phyloP scores from a whole-genome alignment of 306 rosid genomes.

The Medicago truncatula region MtrunA17r5.0-ANR NC_053046.1:3831501-3832000 shows the following conservation, averaged over 20 bases:
- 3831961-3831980: slow-evolving; percentile 21
- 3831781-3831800: slow-evolving; percentile 7
- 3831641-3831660: slow-evolving; percentile 24
- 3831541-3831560: not conserved
- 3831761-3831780: not conserved
- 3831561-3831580: not conserved
- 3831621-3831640: slow-evolving; percentile 43
- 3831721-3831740: slow-evolving; percentile 15
- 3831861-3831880: not conserved
- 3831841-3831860: slow-evolving; percentile 19
- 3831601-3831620: slow-evolving; percentile 25
- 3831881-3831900: slow-evolving; percentile 24
- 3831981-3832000: not conserved
- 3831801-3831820: slow-evolving; percentile 38
- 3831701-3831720: slow-evolving; percentile 65
- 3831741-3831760: not conserved
- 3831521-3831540: not conserved
- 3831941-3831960: slow-evolving; percentile 10
- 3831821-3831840: slow-evolving; percentile 13
- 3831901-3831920: slow-evolving; percentile 1
- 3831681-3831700: slow-evolving; percentile 17
- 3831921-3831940: not conserved
- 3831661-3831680: slow-evolving; percentile 13
- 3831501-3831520: no score
- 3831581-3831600: not conserved